A percentile compares a stretch with the other conserved stretches of the same genome.
Conservation (phyloP, 164 flowering plant genomes). For the Taxillus chinensis region DNA sequence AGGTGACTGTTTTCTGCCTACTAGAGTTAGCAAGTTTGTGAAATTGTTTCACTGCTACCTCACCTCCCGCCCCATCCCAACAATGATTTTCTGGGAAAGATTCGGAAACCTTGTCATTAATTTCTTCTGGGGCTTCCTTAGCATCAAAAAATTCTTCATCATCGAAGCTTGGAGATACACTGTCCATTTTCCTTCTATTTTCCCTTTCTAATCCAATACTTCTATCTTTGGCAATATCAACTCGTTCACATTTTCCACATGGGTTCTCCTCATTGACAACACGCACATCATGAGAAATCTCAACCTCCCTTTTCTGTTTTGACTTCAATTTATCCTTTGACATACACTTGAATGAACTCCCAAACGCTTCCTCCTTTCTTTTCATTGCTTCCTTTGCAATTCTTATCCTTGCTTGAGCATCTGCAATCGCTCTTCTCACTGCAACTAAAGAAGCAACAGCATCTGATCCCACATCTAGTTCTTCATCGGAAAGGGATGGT, state of each 20-base stretch:
- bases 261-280: neutral
- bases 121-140: conserved; percentile 6
- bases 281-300: neutral
- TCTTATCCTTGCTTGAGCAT: conserved; percentile 45
- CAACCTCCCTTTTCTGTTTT: conserved; percentile 13
- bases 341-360: conserved; percentile 12
- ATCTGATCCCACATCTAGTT: conserved; percentile 38
- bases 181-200: neutral
- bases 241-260: neutral
- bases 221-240: conserved; percentile 6
- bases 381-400: conserved; percentile 40
- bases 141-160: conserved; percentile 2
- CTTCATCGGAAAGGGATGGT: conserved; percentile 31
- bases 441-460: conserved; percentile 53
- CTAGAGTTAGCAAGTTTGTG: conserved; percentile 1
- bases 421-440: conserved; percentile 44
- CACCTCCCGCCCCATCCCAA: conserved; percentile 7
- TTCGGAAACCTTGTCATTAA: neutral
- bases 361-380: conserved; percentile 24
- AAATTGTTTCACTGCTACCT: conserved; percentile 7
- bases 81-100: conserved; percentile 5
- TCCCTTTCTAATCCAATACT: neutral
- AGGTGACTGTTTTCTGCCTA: neutral
- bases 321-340: conserved; percentile 14
- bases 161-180: neutral